These are phyloP conservation scores for Hanseniaspora guilliermondii DNA, from an alignment of 805 yeast species.

Conservation along the genomic window DNA sequence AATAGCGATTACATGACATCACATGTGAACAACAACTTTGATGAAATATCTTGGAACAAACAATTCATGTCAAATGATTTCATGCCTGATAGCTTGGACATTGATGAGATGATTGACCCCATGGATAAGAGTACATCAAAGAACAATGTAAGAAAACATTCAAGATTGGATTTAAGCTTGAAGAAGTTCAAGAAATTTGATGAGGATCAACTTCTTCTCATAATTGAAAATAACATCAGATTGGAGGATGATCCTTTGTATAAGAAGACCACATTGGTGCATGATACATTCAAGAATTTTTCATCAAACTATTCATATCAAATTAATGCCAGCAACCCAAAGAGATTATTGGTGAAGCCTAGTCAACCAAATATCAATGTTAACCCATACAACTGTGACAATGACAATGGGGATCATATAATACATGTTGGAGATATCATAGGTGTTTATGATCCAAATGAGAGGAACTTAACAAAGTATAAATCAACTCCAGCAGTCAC, in stretches of 20 bases:
- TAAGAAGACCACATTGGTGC: slow-evolving; percentile 64
- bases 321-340: slow-evolving; percentile 65
- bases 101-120: neutral
- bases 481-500: slow-evolving; percentile 11
- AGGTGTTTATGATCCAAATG: slow-evolving; percentile 39
- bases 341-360: slow-evolving; percentile 85
- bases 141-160: neutral
- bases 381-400: slow-evolving; percentile 59
- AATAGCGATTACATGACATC: slow-evolving; percentile 28
- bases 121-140: neutral
- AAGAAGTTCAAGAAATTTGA: slow-evolving; percentile 2
- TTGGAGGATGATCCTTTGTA: slow-evolving; percentile 61
- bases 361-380: slow-evolving; percentile 59
- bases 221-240: neutral
- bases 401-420: slow-evolving; percentile 79
- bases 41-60: slow-evolving; percentile 14
- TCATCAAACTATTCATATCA: slow-evolving; percentile 75
- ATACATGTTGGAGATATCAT: slow-evolving; percentile 86
- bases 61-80: neutral
- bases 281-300: slow-evolving; percentile 74
- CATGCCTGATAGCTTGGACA: neutral
- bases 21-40: slow-evolving; percentile 17
- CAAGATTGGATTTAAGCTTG: neutral
- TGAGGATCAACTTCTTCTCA: neutral
- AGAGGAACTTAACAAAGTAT: slow-evolving; percentile 27